Percentiles rank a stretch among this genome's conserved stretches.
phyloP scores from a whole-genome alignment of 139 green algal species.

The Volvox reticuliferus region DNA sequence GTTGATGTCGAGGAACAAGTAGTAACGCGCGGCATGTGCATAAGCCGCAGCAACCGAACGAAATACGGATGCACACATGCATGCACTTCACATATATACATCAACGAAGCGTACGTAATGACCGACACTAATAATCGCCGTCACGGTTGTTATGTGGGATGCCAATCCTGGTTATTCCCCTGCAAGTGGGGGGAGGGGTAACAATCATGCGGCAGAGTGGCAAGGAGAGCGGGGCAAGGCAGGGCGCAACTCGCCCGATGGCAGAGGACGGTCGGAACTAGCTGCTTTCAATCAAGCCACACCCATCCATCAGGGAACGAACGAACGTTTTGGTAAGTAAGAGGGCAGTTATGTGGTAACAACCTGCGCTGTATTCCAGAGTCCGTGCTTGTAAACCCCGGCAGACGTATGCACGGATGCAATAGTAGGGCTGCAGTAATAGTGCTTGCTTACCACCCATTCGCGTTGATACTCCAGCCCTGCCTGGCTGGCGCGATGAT shows the following conservation, averaged over 20 bases:
- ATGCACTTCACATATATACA: neutral
- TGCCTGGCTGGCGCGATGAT: neutral
- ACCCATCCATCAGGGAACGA: no score
- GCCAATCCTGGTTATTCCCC: no score
- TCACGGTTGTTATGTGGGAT: neutral
- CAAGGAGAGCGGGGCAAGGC: no score
- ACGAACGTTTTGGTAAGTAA: no score
- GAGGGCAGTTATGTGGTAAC: no score
- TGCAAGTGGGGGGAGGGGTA: neutral
- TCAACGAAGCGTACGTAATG: neutral
- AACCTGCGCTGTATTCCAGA: neutral
- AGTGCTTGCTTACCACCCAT: neutral
- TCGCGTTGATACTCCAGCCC: slow-evolving; percentile 22
- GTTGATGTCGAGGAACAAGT: neutral
- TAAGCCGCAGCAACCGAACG: neutral
- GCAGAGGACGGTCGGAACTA: no score
- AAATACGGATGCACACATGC: neutral
- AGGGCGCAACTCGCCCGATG: no score
- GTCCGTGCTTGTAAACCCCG: neutral
- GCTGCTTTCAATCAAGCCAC: no score
- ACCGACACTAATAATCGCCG: neutral
- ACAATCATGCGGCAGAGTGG: neutral
- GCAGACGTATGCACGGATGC: neutral
- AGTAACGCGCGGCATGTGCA: no score
- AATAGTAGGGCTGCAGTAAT: neutral